Evolutionary conservation across 169 alveolate genomes (phyloP), one percentile per base, ranked within the genome.

Genomic region (Besnoitia besnoiti): DNA sequence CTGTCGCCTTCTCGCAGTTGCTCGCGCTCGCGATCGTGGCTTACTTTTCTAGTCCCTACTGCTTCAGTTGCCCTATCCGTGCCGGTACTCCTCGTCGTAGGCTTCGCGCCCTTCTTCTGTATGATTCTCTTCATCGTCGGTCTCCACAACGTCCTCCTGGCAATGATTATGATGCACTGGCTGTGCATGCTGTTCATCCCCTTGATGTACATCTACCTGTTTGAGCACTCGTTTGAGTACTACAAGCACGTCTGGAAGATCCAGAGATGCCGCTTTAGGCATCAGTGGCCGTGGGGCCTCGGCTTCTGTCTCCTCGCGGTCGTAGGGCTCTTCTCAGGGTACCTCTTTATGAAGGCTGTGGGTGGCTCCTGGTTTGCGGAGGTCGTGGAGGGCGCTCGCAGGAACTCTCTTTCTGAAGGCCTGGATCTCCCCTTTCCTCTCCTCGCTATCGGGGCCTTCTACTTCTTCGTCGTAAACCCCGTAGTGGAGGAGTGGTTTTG

Each of bases 161-260:
- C 93, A 0, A 89, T 89, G 93, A 24, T 89, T 33, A 21, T 89
- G n/a, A 44, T 89, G 93, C 93, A 89, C 75, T 89, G 93, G 93
- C 27, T 67, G 27, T 89, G 93, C 59, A 89, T 89, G 93, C 24
- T 76, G 44, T 2, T 12, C 42, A 80, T 55, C 33, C 93, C 93
- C n/a, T 55, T 77, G 80, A 51, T 89, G 80, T 89, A 89, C 51
- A 50, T 89, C 16, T 51, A 89, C 59, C 27, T 89, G 44, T 76
- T 55, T 21, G 82, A 82, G 67, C 59, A 49, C 19, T 80, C 76
- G 42, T 50, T 55, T 37, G 62, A n/a, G 0, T 89, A 73, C 50
- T 89, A 51, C 76, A 27, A 39, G 7, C 93, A 75, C 33, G 87
- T 89, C 27, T 46, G 67, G 62, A 12, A 27, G 33, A n/a, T 50